Evolutionary conservation across 2,329 filamentous ascomycete species (phyloP), one percentile per base, ranked within the genome.

Genomic region (Atkinsonella texensis): DNA sequence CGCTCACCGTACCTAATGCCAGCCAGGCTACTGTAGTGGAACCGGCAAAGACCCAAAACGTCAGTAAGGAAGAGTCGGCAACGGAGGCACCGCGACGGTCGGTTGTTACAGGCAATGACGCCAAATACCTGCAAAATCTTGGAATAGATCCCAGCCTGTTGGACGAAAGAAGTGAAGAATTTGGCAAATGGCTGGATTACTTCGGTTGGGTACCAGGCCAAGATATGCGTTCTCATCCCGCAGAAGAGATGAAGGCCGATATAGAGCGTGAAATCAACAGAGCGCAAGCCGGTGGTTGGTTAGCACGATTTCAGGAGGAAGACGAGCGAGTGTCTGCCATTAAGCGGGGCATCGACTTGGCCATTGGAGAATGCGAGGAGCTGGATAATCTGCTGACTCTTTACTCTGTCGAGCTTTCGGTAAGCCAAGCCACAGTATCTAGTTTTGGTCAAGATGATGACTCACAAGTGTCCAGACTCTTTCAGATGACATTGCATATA

Each of bases 351-450:
- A 84, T 98, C 51, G 91, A 98, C 63, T 77, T 84, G 56, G 87
- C 89, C n/a, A 89, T 98, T 60, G 79, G 84, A 18, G 93, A 98
- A 69, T 97, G 93, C 62, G 94, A 98, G 60, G 91, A 97, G 70
- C 74, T 98, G 53, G 93, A 98, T 65, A 94, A 94, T 54, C 75
- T 98, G 40, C 73, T 98, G 49, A 98, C 93, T 0, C 71, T 98
- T 35, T 98, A 98, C 67, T 88, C 87, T 46, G 93, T 97, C 28
- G 93, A 98, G 67, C 75, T 98, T 55, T 89, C 88, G 60, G 87
- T 91, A 76, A 73, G 85, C 70, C 17, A 17, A 12, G 39, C 18
- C 23, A 12, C 13, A 39, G 7, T 8, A 23, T 15, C 10, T 17
- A 18, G 13, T 33, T 23, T 18, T 17, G 15, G 18, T 31, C 33